Evolutionary conservation across 768 basidiomycete genomes (phyloP).

Genomic region (Candolleomyces eurysporus): DNA sequence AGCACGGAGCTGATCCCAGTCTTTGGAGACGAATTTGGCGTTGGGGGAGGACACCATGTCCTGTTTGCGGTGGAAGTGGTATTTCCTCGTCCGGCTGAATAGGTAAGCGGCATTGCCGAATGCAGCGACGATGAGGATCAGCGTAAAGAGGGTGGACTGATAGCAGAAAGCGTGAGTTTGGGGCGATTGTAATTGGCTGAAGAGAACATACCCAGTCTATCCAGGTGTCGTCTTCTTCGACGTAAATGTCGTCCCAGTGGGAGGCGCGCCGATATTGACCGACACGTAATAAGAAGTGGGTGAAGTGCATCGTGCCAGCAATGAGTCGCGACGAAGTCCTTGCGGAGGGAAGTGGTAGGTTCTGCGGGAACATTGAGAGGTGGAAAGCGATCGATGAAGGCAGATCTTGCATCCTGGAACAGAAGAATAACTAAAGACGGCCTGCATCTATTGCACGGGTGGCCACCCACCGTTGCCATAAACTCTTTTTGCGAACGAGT

Average conservation of each 20-base stretch:
- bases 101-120: conserved; percentile 62
- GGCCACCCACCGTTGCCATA: conserved; percentile 57
- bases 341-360: conserved; percentile 69
- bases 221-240: conserved; percentile 65
- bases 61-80: conserved; percentile 60
- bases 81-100: conserved; percentile 66
- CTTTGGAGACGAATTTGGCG: conserved; percentile 61
- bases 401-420: conserved; percentile 53
- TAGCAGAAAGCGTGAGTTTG: no score
- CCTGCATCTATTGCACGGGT: no score
- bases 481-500: conserved; percentile 60
- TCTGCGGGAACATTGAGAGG: conserved; percentile 79
- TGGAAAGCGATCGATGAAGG: conserved; percentile 77
- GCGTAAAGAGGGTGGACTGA: conserved; percentile 65
- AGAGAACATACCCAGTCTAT: conserved; percentile 67
- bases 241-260: conserved; percentile 79
- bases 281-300: conserved; percentile 66
- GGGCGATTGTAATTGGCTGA: not conserved
- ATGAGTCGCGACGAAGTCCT: conserved; percentile 64
- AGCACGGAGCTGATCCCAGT: conserved; percentile 45
- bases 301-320: conserved; percentile 61
- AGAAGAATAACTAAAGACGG: conserved; percentile 9
- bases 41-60: conserved; percentile 72
- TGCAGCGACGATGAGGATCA: conserved; percentile 53
- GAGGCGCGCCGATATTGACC: conserved; percentile 53